A percentile compares a stretch with the other conserved stretches of the same genome.
Evolutionary conservation across 768 basidiomycete species (phyloP).

Genomic region (Sporobolomyces phaffii): DNA sequence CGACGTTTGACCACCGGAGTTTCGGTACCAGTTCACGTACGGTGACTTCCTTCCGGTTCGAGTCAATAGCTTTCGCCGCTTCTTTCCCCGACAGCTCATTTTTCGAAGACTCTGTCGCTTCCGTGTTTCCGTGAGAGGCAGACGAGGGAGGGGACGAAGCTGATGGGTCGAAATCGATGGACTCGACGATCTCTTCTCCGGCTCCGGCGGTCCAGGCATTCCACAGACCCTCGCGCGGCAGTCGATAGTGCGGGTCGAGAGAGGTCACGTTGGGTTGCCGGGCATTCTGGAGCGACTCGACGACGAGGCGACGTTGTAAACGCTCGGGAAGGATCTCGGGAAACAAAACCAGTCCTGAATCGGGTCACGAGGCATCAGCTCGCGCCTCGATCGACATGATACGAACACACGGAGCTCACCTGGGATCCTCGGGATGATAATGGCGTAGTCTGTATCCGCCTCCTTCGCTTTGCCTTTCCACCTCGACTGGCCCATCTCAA

Average conservation of each 20-base stretch:
- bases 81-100: no score
- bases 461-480: slow-evolving; percentile 34
- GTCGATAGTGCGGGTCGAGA: slow-evolving; percentile 73
- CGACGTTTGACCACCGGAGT: slow-evolving; percentile 91
- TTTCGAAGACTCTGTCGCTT: background rate
- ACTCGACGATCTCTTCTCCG: slow-evolving; percentile 15
- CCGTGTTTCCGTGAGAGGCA: background rate
- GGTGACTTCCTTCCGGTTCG: slow-evolving; percentile 10
- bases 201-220: slow-evolving; percentile 47
- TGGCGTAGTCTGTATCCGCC: slow-evolving; percentile 16
- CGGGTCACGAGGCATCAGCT: background rate
- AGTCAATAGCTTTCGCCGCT: background rate
- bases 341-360: slow-evolving; percentile 72
- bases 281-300: slow-evolving; percentile 67
- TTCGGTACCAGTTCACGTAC: slow-evolving; percentile 58
- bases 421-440: slow-evolving; percentile 27
- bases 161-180: background rate
- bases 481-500: slow-evolving; percentile 19
- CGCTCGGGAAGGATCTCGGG: slow-evolving; percentile 62
- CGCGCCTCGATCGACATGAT: no score
- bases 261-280: slow-evolving; percentile 78
- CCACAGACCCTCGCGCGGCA: slow-evolving; percentile 77
- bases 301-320: slow-evolving; percentile 64
- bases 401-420: background rate
- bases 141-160: background rate